These are phyloP conservation scores for Lasiodiplodia citricola DNA, from an alignment of 2,329 filamentous ascomycete genomes.

Conservation along the genomic window DNA sequence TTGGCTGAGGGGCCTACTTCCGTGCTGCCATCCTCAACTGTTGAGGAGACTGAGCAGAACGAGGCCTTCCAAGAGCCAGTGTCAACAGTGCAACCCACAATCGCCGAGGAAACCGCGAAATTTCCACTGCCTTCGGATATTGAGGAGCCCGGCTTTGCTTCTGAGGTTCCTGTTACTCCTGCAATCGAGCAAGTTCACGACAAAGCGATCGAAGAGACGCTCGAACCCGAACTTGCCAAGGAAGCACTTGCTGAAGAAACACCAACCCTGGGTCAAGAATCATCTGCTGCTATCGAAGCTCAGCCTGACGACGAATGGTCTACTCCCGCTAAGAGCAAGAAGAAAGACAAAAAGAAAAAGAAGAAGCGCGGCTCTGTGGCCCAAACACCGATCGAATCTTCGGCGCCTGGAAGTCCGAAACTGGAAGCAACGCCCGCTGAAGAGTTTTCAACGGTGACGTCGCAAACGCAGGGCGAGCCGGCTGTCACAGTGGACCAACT, in stretches of 20 bases:
- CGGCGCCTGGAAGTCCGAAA: not conserved
- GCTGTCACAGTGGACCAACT: not conserved
- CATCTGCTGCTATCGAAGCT: not conserved
- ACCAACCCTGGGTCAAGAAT: not conserved
- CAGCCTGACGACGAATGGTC: constrained; percentile 28
- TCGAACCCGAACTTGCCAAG: not conserved
- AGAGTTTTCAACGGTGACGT: not conserved
- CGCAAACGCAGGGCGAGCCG: constrained; percentile 2
- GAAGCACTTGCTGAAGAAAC: not conserved
- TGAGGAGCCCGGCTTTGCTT: not conserved
- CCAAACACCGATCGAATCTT: constrained; percentile 24
- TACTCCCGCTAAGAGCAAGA: constrained; percentile 32
- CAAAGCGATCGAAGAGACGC: not conserved
- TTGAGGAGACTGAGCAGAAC: not conserved
- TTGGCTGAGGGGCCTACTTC: not conserved
- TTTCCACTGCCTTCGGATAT: not conserved
- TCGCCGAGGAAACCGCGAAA: not conserved
- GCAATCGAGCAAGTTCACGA: not conserved
- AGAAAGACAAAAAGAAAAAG: constrained; percentile 42
- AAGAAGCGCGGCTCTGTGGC: constrained; percentile 34
- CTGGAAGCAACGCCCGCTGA: not conserved
- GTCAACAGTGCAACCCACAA: not conserved
- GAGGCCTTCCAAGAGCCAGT: not conserved
- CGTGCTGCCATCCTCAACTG: not conserved
- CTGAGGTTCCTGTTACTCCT: not conserved